Base-by-base conservation (phyloP, 306 rosid species). In the Calophaca sinica region DNA sequence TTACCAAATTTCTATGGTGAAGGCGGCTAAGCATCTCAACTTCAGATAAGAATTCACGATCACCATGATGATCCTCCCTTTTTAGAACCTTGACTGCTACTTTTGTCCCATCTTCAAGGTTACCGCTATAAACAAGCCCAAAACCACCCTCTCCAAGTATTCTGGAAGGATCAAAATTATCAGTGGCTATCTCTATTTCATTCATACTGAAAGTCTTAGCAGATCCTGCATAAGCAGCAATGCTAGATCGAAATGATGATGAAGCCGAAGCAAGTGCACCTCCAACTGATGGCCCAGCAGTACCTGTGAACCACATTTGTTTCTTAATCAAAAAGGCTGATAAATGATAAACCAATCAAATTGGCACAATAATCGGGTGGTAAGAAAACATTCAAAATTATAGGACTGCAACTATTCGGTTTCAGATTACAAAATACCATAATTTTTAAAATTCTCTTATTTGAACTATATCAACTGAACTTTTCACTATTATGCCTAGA, bases 1-100 rank as follows among this genome's bases (percentile, higher is more conserved):
- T 94, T 62, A 94, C 98, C 86, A 94, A 83, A 67, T 94, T 94
- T 76, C 98, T 87, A 82, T 94, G 98, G 81, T 94, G 98, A 78
- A 91, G 97, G 59, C 97, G 98, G 83, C 97, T 92, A 69, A 94
- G 97, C 97, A 94, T 94, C 86, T 94, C 98, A 51, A 94, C 98
- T 87, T 94, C 98, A 35, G 98, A 93, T 63, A 88, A 84, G 83
- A 94, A 94, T 81, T 92, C 98, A 31, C 96, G 93, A 55, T 88
- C 93, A 4, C 99, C 99, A n/a, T 94, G 99, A 66, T 92, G 99
- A 85, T 92, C 96, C 36, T 87, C 97, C 79, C 99, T 84, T 83
- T 92, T 94, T 14, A 92, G 81, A 84, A 94, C 97, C 84, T 94
- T 94, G 79, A 94, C 88, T 2, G 97, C 99, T 68, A 90, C 90